Conservation (phyloP, 2,329 filamentous ascomycete genomes). For the Aspergillus pseudoglaucus region DNA sequence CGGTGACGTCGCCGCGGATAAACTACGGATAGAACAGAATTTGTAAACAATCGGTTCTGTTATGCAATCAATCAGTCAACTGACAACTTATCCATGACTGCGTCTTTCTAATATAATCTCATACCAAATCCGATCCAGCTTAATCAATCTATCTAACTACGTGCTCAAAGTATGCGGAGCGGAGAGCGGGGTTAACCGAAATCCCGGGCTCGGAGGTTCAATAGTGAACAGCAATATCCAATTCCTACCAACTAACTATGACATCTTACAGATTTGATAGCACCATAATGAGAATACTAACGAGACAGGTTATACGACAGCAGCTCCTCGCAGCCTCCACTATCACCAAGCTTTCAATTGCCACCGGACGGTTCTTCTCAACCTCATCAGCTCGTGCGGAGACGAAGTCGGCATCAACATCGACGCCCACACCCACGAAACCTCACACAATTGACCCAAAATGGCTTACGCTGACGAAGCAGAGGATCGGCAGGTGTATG, state of each 20-base stretch:
- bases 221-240: background rate
- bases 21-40: too few species aligned
- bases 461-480: slow-evolving; percentile 65
- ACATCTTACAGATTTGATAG: slow-evolving; percentile 1
- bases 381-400: slow-evolving; percentile 11
- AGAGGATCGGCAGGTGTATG: slow-evolving; percentile 66
- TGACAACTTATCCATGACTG: too few species aligned
- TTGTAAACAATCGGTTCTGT: too few species aligned
- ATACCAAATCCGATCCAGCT: too few species aligned
- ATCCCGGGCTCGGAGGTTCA: background rate
- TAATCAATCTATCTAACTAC: background rate
- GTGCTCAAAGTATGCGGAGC: background rate
- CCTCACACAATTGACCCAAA: slow-evolving; percentile 42
- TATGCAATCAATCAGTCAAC: too few species aligned
- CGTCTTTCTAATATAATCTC: too few species aligned
- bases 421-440: slow-evolving; percentile 10
- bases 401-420: slow-evolving; percentile 1
- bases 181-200: slow-evolving; percentile 11
- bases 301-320: slow-evolving; percentile 11
- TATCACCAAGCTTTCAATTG: slow-evolving; percentile 4
- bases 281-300: slow-evolving; percentile 16
- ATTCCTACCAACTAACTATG: slow-evolving; percentile 1
- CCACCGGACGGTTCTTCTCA: slow-evolving; percentile 14
- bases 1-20: too few species aligned
- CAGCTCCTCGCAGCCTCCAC: slow-evolving; percentile 13